These are phyloP conservation scores for Coelastrella sp. DNA, from an alignment of 139 green algal genomes.

Conservation along the genomic window DNA sequence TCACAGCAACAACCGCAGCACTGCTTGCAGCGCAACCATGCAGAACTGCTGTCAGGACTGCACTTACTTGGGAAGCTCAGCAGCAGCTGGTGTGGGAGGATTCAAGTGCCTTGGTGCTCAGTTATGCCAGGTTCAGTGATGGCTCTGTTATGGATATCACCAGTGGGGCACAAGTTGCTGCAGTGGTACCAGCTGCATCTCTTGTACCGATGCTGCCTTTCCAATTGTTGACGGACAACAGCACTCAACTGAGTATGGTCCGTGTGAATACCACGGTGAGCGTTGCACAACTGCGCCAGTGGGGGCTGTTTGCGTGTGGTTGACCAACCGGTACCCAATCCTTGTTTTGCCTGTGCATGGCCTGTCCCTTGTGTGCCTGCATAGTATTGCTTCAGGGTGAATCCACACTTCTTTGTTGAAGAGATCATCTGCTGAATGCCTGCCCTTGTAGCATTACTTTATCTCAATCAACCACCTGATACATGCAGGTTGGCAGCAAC, in stretches of 20 bases:
- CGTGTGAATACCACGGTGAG: conserved; percentile 41
- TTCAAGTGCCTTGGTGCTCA: conserved; percentile 42
- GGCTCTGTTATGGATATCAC: conserved; percentile 48
- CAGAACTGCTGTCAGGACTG: not conserved
- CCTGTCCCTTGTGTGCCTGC: too few relatives aligned
- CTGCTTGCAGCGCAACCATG: not conserved
- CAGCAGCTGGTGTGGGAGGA: conserved; percentile 53
- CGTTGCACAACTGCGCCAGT: not conserved
- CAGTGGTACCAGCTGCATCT: not conserved
- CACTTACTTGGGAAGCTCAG: conserved; percentile 4
- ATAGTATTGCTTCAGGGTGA: not conserved
- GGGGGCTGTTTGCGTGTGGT: not conserved
- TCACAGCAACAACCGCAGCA: conserved; percentile 4
- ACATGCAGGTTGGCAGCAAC: conserved; percentile 44
- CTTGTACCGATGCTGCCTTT: conserved; percentile 13
- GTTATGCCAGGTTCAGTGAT: conserved; percentile 51
- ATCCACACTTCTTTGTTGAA: too few relatives aligned
- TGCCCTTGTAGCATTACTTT: too few relatives aligned
- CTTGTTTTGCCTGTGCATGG: not conserved
- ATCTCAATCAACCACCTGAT: too few relatives aligned
- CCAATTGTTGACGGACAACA: not conserved
- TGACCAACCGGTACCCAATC: not conserved
- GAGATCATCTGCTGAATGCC: too few relatives aligned
- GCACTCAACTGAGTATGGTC: not conserved
- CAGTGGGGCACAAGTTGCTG: not conserved